A percentile compares a stretch with the other conserved stretches of the same genome.
Evolutionary conservation across 345 rosid genomes (phyloP).

Genomic region (Salix purpurea): DNA sequence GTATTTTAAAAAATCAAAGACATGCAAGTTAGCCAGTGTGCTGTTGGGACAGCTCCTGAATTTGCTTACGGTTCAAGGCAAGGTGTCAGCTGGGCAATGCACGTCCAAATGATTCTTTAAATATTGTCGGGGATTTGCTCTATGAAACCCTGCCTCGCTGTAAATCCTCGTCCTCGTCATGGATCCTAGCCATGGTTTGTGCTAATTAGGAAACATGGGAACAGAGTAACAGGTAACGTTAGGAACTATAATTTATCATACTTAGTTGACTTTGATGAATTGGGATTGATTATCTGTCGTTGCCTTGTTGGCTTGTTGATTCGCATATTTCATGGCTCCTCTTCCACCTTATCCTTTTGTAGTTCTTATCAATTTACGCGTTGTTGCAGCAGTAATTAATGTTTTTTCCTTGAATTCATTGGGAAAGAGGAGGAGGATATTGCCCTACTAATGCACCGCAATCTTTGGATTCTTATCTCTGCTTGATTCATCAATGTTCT

Average conservation of each 20-base stretch:
- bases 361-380: conserved; percentile 14
- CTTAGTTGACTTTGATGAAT: neutral
- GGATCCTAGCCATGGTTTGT: conserved; percentile 12
- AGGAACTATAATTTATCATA: neutral
- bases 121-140: too few relatives aligned
- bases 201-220: neutral
- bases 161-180: too few relatives aligned
- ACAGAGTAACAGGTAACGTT: conserved; percentile 2
- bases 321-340: neutral
- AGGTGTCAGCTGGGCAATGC: too few relatives aligned
- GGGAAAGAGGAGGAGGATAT: too few relatives aligned
- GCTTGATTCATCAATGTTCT: neutral
- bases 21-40: too few relatives aligned
- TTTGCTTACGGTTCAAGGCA: too few relatives aligned
- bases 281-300: neutral
- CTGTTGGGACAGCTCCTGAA: too few relatives aligned
- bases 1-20: too few relatives aligned
- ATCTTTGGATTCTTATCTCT: neutral
- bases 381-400: neutral
- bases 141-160: neutral
- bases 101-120: too few relatives aligned
- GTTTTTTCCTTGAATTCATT: too few relatives aligned
- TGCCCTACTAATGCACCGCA: neutral
- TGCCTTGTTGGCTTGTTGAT: conserved; percentile 5
- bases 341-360: conserved; percentile 8